Evolutionary conservation across 106 monocot genomes (phyloP).

Genomic region (Cymbidium sinense): DNA sequence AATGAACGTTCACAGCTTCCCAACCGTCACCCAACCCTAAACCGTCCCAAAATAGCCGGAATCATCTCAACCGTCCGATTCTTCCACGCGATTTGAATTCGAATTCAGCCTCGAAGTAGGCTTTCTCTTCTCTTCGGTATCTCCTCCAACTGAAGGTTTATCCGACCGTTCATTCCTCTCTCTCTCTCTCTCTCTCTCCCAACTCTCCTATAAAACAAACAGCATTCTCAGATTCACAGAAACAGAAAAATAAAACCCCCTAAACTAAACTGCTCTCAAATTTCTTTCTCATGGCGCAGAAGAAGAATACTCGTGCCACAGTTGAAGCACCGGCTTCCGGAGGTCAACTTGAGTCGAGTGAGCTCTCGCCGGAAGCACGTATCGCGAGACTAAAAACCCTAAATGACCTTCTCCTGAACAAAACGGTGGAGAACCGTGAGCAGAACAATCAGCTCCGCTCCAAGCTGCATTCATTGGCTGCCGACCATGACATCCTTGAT

Average conservation of each 20-base stretch:
- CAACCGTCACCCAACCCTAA: too few relatives aligned
- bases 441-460: slow-evolving; percentile 22
- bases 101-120: neutral
- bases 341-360: too few relatives aligned
- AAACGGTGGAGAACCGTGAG: slow-evolving; percentile 24
- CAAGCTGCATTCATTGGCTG: slow-evolving; percentile 9
- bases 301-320: neutral
- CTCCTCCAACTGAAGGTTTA: neutral
- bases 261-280: too few relatives aligned
- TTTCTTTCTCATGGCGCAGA: slow-evolving; percentile 6
- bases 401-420: slow-evolving; percentile 28
- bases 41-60: neutral
- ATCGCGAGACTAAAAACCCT: slow-evolving; percentile 30
- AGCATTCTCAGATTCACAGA: too few relatives aligned
- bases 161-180: neutral
- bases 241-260: too few relatives aligned
- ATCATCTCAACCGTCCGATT: neutral
- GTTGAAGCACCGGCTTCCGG: too few relatives aligned
- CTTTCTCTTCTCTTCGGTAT: neutral
- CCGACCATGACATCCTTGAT: neutral
- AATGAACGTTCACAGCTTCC: too few relatives aligned
- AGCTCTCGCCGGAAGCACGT: neutral
- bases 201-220: neutral
- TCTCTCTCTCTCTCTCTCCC: too few relatives aligned
- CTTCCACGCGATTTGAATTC: neutral